Base-by-base conservation (phyloP, 108 stramenopile species). In the Skeletonema costatum region DNA sequence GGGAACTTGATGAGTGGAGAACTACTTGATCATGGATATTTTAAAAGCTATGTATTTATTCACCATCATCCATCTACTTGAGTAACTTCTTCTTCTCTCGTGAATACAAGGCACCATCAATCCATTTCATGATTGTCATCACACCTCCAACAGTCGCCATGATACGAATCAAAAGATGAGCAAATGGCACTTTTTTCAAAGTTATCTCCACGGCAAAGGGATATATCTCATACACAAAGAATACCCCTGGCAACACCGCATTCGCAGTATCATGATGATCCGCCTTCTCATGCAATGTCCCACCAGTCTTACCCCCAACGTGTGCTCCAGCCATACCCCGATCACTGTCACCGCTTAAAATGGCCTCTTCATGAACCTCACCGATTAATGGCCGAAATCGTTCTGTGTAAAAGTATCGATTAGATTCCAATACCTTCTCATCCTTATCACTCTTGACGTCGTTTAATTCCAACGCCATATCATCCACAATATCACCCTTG, bases 171-270 rank as follows among this genome's bases (percentile, higher is more conserved):
- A 98, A 61, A 35, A 99, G 87, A 70, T 98, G 97, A 46, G 90
- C 87, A 19, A 98, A 80, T 1, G 97, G 94, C 4, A 88, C 92
- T 10, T 30, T 66, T 42, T 87, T 85, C 66, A 78, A 73, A 14
- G 81, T 73, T 33, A 98, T 92, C 78, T 98, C 94, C 39, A 99
- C 94, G 36, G 93, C 93, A 85, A 99, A 99, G 2, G 99, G 98
- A 46, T 97, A 97, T 11, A 99, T 91, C 77, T 99, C 98, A 77
- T 98, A 99, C 25, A 99, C 92, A 76, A 98, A 98, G 80, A 99
- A 99, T 25, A 99, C 91, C 1, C 99, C 99, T 14, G 98, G 97
- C 60, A 98, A 76, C 11, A 98, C 83, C 0, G 90, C 79, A 69
- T 95, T 94, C 76, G 88, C 86, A 32, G 89, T 71, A 60, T 80